A percentile compares a stretch with the other conserved stretches of the same genome.
Evolutionary conservation across 805 yeast genomes (phyloP).

Genomic region (Starmera pachycereana): DNA sequence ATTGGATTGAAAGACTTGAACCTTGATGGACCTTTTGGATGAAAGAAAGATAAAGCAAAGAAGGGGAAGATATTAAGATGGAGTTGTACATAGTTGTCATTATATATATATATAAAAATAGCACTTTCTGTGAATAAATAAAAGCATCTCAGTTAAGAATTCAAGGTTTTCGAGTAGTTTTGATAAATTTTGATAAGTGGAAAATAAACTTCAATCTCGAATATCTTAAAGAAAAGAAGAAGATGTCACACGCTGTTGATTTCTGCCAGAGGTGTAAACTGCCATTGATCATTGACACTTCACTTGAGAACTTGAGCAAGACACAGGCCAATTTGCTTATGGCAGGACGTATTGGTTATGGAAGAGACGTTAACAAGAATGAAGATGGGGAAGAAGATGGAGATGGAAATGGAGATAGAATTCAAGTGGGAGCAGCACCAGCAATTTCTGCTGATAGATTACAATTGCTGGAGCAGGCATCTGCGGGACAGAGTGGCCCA

Average conservation of each 20-base stretch:
- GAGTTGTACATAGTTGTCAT: too few relatives aligned
- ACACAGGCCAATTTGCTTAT: slow-evolving; percentile 48
- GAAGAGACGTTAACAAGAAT: slow-evolving; percentile 3
- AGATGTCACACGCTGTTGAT: slow-evolving; percentile 4
- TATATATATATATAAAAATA: too few relatives aligned
- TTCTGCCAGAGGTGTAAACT: slow-evolving; percentile 55
- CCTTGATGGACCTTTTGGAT: not conserved
- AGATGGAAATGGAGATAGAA: too few relatives aligned
- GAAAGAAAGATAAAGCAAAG: too few relatives aligned
- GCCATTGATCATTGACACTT: slow-evolving; percentile 45
- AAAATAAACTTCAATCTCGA: too few relatives aligned
- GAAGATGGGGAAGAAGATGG: slow-evolving; percentile 1
- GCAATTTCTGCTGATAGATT: slow-evolving; percentile 14
- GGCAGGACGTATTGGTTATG: slow-evolving; percentile 20
- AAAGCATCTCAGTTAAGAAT: slow-evolving; percentile 1
- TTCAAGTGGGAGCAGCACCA: slow-evolving; percentile 12
- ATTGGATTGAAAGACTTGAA: slow-evolving; percentile 21
- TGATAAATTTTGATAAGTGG: too few relatives aligned
- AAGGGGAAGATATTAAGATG: too few relatives aligned
- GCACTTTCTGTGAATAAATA: too few relatives aligned
- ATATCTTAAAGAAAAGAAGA: too few relatives aligned
- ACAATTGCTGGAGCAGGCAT: slow-evolving; percentile 7
- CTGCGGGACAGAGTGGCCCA: slow-evolving; percentile 1
- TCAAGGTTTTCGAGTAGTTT: slow-evolving; percentile 11
- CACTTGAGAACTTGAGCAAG: slow-evolving; percentile 38